These are phyloP conservation scores for Gentiana dahurica DNA, from an alignment of 257 asterid genomes.

Conservation along the genomic window DNA sequence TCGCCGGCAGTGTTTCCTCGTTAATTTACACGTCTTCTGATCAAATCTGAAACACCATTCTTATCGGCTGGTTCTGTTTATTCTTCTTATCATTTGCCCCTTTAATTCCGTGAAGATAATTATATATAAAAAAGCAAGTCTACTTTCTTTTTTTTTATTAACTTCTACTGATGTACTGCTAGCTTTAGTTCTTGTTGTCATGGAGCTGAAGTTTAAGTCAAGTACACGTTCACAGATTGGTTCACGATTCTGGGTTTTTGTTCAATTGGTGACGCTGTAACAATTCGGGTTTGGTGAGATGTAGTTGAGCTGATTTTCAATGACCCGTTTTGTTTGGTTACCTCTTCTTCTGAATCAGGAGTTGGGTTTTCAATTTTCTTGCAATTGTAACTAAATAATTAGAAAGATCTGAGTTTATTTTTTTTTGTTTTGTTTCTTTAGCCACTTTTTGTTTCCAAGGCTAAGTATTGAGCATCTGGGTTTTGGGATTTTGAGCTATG, in stretches of 20 bases:
- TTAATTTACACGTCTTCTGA: constrained; percentile 11
- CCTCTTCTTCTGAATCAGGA: too few relatives aligned
- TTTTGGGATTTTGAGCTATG: constrained; percentile 17
- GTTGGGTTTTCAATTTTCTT: too few relatives aligned
- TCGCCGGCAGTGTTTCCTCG: constrained; percentile 23
- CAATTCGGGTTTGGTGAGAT: constrained; percentile 11
- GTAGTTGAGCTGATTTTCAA: constrained; percentile 14
- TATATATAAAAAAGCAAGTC: too few relatives aligned
- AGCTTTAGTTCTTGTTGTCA: too few relatives aligned
- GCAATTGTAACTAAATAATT: too few relatives aligned
- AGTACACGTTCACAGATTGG: too few relatives aligned
- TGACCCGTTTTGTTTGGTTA: too few relatives aligned
- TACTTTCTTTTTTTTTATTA: neutral
- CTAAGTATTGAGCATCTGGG: constrained; percentile 3
- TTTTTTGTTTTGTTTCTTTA: too few relatives aligned
- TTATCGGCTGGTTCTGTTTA: constrained; percentile 3
- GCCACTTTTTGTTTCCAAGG: too few relatives aligned
- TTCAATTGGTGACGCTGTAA: constrained; percentile 2
- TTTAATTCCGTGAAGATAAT: too few relatives aligned
- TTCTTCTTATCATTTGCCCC: neutral
- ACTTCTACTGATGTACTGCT: neutral
- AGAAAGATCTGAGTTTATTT: too few relatives aligned
- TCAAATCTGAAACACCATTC: constrained; percentile 9
- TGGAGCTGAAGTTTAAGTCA: too few relatives aligned
- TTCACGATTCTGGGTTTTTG: neutral